These are phyloP conservation scores for Euphorbia lathyris DNA, from an alignment of 345 rosid species.

Conservation along the genomic window DNA sequence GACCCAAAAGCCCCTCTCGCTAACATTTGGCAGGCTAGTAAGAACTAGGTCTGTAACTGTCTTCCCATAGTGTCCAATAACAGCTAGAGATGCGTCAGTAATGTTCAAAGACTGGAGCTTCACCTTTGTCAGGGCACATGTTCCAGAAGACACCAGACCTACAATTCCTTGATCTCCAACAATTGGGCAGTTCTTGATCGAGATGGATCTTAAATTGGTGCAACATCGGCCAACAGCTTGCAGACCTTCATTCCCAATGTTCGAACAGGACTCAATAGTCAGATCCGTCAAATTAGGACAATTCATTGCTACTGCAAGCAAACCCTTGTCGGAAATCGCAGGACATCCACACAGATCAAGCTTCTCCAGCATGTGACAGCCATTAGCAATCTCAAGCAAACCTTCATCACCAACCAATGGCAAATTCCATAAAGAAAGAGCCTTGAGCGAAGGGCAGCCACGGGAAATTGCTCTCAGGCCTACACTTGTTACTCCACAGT, in stretches of 20 bases:
- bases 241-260: slow-evolving; percentile 70
- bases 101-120: slow-evolving; percentile 75
- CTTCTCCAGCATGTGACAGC: slow-evolving; percentile 69
- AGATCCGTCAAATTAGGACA: slow-evolving; percentile 77
- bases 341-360: slow-evolving; percentile 71
- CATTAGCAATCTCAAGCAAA: slow-evolving; percentile 69
- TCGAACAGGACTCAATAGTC: slow-evolving; percentile 68
- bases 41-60: slow-evolving; percentile 66
- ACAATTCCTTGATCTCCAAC: slow-evolving; percentile 92
- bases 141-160: slow-evolving; percentile 47
- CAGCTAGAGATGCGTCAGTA: slow-evolving; percentile 81
- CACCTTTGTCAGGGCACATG: slow-evolving; percentile 49
- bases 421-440: slow-evolving; percentile 71
- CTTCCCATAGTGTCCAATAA: slow-evolving; percentile 84
- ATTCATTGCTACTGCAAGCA: slow-evolving; percentile 57
- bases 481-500: slow-evolving; percentile 48
- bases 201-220: slow-evolving; percentile 60
- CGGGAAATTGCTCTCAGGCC: slow-evolving; percentile 75
- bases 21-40: slow-evolving; percentile 51
- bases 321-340: slow-evolving; percentile 56
- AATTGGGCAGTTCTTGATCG: slow-evolving; percentile 66
- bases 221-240: slow-evolving; percentile 63
- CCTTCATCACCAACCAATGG: slow-evolving; percentile 66
- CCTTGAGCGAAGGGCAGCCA: slow-evolving; percentile 71
- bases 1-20: slow-evolving; percentile 92